Base-by-base conservation (phyloP, 1,284 basidiomycete species). In the Neolentinus lepideus region DNA sequence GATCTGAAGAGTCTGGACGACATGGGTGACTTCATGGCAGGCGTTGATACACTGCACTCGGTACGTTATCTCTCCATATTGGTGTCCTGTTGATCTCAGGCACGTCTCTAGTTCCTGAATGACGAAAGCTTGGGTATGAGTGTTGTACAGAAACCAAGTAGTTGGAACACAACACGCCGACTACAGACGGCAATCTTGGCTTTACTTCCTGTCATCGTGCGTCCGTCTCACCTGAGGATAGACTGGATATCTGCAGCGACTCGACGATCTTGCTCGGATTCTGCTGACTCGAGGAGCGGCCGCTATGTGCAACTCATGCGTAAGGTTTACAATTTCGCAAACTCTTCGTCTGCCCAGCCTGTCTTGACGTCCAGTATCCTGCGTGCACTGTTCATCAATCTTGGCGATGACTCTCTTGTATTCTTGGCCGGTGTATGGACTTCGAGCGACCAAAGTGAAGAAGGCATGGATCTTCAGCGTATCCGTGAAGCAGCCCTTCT, bases 391-490 rank as follows among this genome's bases (percentile, higher is more conserved):
- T 90, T 98, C 64, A 71, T 78, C 47, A 81, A 77, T 55, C 72
- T 95, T 2, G 81, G 80, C 54, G 83, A 88, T 21, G 85, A 87
- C 54, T 76, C 86, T 0, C 73, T 98, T n/a, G 74, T 86, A 1
- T 95, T 98, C 75, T 80, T 98, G 21, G 80, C 84, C 14, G 79
- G 88, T 4, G 61, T 89, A 31, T 90, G 88, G 86, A 71, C 77
- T 45, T 61, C 66, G 29, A 61, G 61, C 52, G 43, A 57, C 51
- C 63, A 59, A 16, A 47, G 56, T 36, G 52, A 52, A 26, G 66
- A 59, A 14, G 60, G 58, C 33, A 60, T 64, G 19, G 66, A 67
- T 43, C 61, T 68, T 10, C 56, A 66, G 8, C 64, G 69, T 56
- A 67, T 77, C 52, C 69, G 66, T 52, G 67, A 68, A 53, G 73